Conservation (phyloP, 1,139 yeast species). For the Kluyveromyces sp. region DNA sequence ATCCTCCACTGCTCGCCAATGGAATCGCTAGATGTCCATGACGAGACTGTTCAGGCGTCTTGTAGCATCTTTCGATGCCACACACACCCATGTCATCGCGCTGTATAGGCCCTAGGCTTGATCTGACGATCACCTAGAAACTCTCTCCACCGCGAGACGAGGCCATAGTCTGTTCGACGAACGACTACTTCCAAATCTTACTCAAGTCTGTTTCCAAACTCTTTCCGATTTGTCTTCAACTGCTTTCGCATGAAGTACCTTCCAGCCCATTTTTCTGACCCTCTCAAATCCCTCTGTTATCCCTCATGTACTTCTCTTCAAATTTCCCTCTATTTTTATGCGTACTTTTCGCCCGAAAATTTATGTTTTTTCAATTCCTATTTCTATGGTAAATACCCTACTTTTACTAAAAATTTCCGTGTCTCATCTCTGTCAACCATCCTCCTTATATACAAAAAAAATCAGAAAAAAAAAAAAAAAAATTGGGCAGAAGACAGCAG, state of each 20-base stretch:
- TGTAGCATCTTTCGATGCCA: conserved; percentile 5
- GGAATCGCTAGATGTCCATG: conserved; percentile 22
- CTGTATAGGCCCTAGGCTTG: conserved; percentile 20
- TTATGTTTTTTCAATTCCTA: background rate
- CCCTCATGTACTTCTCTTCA: background rate
- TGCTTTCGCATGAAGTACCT: conserved; percentile 24
- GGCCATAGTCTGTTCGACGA: conserved; percentile 19
- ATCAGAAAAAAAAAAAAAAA: no score
- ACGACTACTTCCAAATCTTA: conserved; percentile 14
- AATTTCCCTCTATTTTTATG: background rate
- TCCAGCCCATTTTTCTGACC: conserved; percentile 5
- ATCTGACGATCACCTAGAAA: conserved; percentile 23
- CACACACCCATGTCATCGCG: conserved; percentile 18
- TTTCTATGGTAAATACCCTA: background rate
- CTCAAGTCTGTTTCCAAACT: conserved; percentile 14
- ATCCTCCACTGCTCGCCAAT: conserved; percentile 32
- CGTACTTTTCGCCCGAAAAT: background rate
- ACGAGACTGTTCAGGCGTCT: conserved; percentile 23
- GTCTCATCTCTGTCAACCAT: no score
- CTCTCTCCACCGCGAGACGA: conserved; percentile 23
- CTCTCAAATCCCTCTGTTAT: conserved; percentile 5
- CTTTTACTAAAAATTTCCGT: background rate
- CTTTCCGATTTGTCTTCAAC: conserved; percentile 17
- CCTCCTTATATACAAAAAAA: no score
- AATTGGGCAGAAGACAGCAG: no score